Evolutionary conservation across 768 basidiomycete genomes (phyloP), one percentile per base, ranked within the genome.

Genomic region (Tricholoma bakamatsutake): DNA sequence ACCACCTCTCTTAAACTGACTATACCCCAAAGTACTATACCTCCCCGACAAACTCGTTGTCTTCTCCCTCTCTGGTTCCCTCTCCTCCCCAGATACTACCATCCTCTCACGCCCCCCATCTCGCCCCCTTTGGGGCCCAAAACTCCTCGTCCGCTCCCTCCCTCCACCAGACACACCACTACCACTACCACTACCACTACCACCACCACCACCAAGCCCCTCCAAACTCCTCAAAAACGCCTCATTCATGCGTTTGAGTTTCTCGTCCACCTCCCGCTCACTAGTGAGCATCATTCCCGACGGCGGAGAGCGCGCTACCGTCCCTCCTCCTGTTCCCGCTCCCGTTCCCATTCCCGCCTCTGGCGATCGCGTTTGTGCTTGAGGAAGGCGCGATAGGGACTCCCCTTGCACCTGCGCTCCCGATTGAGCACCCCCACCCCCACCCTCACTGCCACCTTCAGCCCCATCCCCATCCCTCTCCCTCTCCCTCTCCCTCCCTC

Each of bases 161-260:
- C 39, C 40, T 33, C 30, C 53, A 53, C 50, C 54, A 28, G 30
- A 57, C 56, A 9, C 68, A n/a, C 5, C 57, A 60, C 10, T 49
- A 57, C 46, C 54, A 43, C n/a, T n/a, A n/a, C 21, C 61, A 57
- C 42, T 47, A 45, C 24, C 49, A 15, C 12, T 34, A 12, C 35
- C 47, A 12, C 37, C 27, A 13, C 73, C 69, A 1, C 71, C 69
- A 2, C 77, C 79, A 1, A 89, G 70, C 15, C 83, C 84, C 55
- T 83, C 81, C 31, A 90, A 69, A 48, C 83, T 86, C 54, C 77
- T 79, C 62, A 82, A 59, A 66, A 90, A 90, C 40, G 75, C 72
- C 60, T 84, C 84, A 55, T 87, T 81, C 88, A 90, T 86, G 68
- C 75, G 74, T 47, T 70, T 71, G 52, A 90, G 65, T 58, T 79